phyloP scores from a whole-genome alignment of 805 yeast species.

The Metschnikowia corniflorae region DNA sequence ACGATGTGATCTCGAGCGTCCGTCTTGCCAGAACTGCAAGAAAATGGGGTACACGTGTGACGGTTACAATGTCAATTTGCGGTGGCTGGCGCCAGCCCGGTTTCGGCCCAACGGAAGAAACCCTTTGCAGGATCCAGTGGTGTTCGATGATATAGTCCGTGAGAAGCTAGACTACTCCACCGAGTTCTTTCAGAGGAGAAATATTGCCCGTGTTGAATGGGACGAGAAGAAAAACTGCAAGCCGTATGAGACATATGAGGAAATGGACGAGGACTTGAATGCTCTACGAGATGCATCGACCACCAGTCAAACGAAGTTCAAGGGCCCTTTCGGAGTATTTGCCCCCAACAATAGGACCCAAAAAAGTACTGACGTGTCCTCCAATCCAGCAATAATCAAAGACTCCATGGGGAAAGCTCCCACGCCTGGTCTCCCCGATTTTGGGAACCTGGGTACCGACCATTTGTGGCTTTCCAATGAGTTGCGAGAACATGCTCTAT shows the following conservation, averaged over 20 bases:
- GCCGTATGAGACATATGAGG: slow-evolving; percentile 70
- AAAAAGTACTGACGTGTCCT: not conserved
- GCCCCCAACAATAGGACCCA: slow-evolving; percentile 2
- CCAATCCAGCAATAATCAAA: not conserved
- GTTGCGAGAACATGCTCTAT: slow-evolving; percentile 64
- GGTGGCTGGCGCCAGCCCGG: slow-evolving; percentile 63
- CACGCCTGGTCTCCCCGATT: slow-evolving; percentile 4
- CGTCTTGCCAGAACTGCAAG: slow-evolving; percentile 67
- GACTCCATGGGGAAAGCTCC: slow-evolving; percentile 1
- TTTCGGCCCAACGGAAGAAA: slow-evolving; percentile 29
- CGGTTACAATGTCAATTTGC: slow-evolving; percentile 76
- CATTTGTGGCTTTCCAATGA: slow-evolving; percentile 71
- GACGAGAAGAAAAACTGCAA: slow-evolving; percentile 44
- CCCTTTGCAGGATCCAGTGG: slow-evolving; percentile 29
- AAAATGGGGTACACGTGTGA: slow-evolving; percentile 68
- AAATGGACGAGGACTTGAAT: slow-evolving; percentile 68
- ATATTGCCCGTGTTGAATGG: slow-evolving; percentile 72
- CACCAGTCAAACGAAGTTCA: slow-evolving; percentile 39
- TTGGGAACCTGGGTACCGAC: slow-evolving; percentile 30
- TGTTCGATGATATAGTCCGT: slow-evolving; percentile 21
- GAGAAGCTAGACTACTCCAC: slow-evolving; percentile 12
- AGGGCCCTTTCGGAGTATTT: slow-evolving; percentile 86
- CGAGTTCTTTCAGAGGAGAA: slow-evolving; percentile 64
- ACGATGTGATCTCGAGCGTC: slow-evolving; percentile 71
- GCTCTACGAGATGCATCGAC: slow-evolving; percentile 36